Evolutionary conservation across 2,329 filamentous ascomycete species (phyloP), one percentile per base, ranked within the genome.

Genomic region (Fusarium coffeatum): DNA sequence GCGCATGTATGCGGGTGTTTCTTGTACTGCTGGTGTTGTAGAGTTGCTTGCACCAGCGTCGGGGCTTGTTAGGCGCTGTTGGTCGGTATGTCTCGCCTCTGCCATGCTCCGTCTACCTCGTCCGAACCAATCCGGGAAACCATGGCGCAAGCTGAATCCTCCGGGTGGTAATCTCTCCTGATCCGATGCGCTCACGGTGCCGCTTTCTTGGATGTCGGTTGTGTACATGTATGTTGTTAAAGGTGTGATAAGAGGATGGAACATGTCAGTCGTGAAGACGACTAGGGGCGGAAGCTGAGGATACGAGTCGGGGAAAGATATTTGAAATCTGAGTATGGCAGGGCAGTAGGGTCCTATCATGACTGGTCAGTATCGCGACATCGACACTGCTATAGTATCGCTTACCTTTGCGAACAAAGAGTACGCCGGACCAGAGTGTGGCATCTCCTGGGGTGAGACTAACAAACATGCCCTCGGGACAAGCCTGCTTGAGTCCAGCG

Each of bases 181-280:
- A 73, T 97, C 93, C 3, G 90, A 91, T 11, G 93, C 93, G 78
- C 92, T 95, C 66, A 94, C 91, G 0, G 93, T 93, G 49, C 92
- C 93, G 59, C 88, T 87, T 66, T 90, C 90, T 66, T 92, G 88
- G 37, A 92, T 89, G 60, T 92, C 90, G 66, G 93, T 94, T 43
- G 93, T 92, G 83, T 97, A 97, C 77, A 93, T 96, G 81, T 97
- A 97, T 6, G 93, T 97, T n/a, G 94, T 97, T 66, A 97, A 86
- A 40, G 96, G 94, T 10, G 94, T 94, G 72, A 98, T 90, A 43
- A 99, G 86, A 20, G 95, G 95, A 78, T 99, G 95, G 79, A 98
- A 99, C 72, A 98, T 91, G 78, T 98, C 95, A 72, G 93, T 97
- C 47, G 89, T 88, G 80, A 99, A 97, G 57, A 91, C 95, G 71